Evolutionary conservation across 2,329 filamentous ascomycete species (phyloP), one percentile per base, ranked within the genome.

Genomic region (Curvularia verruculosa): DNA sequence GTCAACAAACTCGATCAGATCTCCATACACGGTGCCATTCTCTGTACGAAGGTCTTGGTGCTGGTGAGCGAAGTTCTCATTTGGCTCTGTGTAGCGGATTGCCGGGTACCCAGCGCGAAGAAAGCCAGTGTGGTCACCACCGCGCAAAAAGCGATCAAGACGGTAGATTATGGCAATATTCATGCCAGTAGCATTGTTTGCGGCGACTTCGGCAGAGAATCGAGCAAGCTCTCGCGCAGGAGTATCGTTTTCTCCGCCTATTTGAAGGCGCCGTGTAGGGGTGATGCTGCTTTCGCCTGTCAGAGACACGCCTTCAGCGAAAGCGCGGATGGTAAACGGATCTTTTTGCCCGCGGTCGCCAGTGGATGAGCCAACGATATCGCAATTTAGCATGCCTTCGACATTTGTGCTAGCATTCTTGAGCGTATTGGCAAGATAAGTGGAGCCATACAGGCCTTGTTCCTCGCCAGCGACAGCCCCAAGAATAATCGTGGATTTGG

Each of bases 401-500:
- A 86, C 82, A 64, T 85, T 82, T 8, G 80, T 79, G 45, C 76
- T 81, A 5, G 78, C 73, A 62, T 84, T 83, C 29, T 79, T 80
- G 49, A 84, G 79, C 0, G 79, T 82, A 63, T 82, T 79, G 1
- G 84, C 84, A 5, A 86, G 74, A 70, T 81, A 81, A 3, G 75
- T 73, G 4, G 82, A 74, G 3, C 84, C 84, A 52, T 82, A 83
- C 2, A 86, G 78, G 5, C 76, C 77, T 73, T 86, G 84, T 60
- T 86, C 84, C 69, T 87, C 84, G 13, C 83, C 84, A 1, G 84
- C 82, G 2, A 84, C 82, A 3, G 84, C 83, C 3, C 78, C 83
- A 49, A 86, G 84, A 44, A 84, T 81, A 59, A 86, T 82, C 1
- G 83, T 85, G 0, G 83, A 80, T 52, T 77, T 77, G 0, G 81